Base-by-base conservation (phyloP, 176 grass and related monocot species). In the Ampelocalamus luodianensis region DNA sequence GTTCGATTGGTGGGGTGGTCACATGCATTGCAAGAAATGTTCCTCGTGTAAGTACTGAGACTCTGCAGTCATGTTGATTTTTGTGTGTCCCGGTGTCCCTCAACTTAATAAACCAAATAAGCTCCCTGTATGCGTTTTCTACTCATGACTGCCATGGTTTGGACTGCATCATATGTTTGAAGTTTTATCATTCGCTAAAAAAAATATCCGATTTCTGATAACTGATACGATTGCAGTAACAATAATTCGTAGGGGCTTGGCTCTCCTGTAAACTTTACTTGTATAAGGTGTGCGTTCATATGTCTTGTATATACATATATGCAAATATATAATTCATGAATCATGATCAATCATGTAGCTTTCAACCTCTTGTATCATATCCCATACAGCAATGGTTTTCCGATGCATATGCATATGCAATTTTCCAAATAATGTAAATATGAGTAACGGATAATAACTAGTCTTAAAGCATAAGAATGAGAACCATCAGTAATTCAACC, bases 11-110 rank as follows among this genome's bases (percentile, higher is more conserved):
- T 83, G 97, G 97, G 58, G 86, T 96, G 69, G 93, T 95, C 76
- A 98, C 96, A 81, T 99, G 97, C 88, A 92, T 99, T 84, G 92
- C 91, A 51, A 93, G 91, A 92, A 99, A 99, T 48, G 97, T 99
- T 74, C 93, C 97, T 84, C 97, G 93, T 68, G 97, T 99, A 83
- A 94, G 89, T 90, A 81, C 84, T 51, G 62, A 43, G 60, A 20
- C 26, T 71, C 32, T 78, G 26, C 42, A 43, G 12, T 83, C 78
- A 62, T 83, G 46, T 85, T 64, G 15, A 32, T 78, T 85, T 55
- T 62, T n/a, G 20, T 72, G 13, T 78, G 49, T 64, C 45, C 12
- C 0, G 11, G 46, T 15, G 83, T 74, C 10, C 18, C 16, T 63
- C 5, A 68, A 51, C 71, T 46, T 16, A 10, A 54, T 49, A 45